These are phyloP conservation scores for Paramyrothecium roridum DNA, from an alignment of 2,329 filamentous ascomycete genomes.

Conservation along the genomic window DNA sequence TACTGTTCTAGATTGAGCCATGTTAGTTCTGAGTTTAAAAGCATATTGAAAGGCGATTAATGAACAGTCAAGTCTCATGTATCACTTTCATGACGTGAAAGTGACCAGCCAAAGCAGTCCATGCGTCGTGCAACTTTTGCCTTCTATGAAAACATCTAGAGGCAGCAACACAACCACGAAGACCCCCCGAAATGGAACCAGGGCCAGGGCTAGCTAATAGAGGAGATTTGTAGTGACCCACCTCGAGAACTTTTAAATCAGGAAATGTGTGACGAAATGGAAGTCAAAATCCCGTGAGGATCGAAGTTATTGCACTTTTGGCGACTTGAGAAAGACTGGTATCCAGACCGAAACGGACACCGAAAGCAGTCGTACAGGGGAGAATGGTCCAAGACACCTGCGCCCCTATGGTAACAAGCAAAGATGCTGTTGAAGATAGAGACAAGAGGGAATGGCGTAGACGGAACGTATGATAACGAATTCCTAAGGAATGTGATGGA, in stretches of 20 bases:
- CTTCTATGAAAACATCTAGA: too few species aligned
- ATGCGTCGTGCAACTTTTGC: too few species aligned
- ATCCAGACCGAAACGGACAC: constrained; percentile 32
- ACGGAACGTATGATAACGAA: constrained; percentile 31
- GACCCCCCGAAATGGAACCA: too few species aligned
- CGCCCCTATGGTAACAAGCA: constrained; percentile 30
- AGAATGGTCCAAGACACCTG: constrained; percentile 35
- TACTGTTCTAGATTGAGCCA: constrained; percentile 16
- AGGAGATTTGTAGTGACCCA: background rate
- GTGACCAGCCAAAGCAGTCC: too few species aligned
- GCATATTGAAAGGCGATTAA: too few species aligned
- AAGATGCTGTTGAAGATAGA: constrained; percentile 25
- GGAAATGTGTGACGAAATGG: background rate
- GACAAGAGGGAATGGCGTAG: constrained; percentile 21
- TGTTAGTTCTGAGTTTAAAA: background rate
- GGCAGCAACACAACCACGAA: too few species aligned
- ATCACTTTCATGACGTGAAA: too few species aligned
- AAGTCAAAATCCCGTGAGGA: constrained; percentile 19
- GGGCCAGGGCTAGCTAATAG: too few species aligned
- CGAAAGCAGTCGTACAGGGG: constrained; percentile 33
- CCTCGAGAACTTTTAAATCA: background rate
- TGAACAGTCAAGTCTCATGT: too few species aligned
- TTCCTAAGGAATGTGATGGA: constrained; percentile 37
- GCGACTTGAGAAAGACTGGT: constrained; percentile 29
- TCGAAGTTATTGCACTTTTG: constrained; percentile 20